A percentile compares a stretch with the other conserved stretches of the same genome.
Evolutionary conservation across 352 stramenopile genomes (phyloP).

Genomic region (Pythium vanterpoolii): DNA sequence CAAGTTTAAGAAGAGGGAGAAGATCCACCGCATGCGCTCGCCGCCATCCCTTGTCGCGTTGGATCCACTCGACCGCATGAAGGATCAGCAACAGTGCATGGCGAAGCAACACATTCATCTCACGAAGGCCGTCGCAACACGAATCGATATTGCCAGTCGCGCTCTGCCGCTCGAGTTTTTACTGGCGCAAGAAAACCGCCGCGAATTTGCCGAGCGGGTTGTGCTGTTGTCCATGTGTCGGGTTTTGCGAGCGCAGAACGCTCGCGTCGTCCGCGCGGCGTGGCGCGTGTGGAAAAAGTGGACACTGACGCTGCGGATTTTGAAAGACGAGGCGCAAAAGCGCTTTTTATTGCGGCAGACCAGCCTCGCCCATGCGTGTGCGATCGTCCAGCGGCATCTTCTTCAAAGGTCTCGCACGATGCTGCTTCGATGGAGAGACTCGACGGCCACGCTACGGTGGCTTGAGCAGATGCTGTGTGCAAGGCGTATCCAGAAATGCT

Average conservation of each 20-base stretch:
- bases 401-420: constrained; percentile 4
- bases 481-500: constrained; percentile 26
- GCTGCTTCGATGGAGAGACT: constrained; percentile 14
- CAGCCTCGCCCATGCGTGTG: constrained; percentile 34
- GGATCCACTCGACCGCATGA: constrained; percentile 15
- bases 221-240: constrained; percentile 20
- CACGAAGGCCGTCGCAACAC: constrained; percentile 2
- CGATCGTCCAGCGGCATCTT: constrained; percentile 34
- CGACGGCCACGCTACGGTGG: constrained; percentile 11
- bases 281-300: constrained; percentile 24
- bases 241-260: constrained; percentile 18
- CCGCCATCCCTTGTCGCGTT: neutral
- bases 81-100: constrained; percentile 6
- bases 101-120: constrained; percentile 5
- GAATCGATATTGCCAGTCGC: constrained; percentile 13
- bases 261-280: constrained; percentile 6
- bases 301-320: constrained; percentile 22
- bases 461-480: constrained; percentile 23
- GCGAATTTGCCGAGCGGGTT: constrained; percentile 25
- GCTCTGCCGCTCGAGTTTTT: constrained; percentile 29
- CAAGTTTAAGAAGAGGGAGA: neutral
- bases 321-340: constrained; percentile 25
- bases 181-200: constrained; percentile 9
- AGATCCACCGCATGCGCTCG: neutral
- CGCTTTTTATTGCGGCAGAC: constrained; percentile 22